Evolutionary conservation across 1,284 basidiomycete genomes (phyloP), one percentile per base, ranked within the genome.

Genomic region (Austropuccinia psidii): DNA sequence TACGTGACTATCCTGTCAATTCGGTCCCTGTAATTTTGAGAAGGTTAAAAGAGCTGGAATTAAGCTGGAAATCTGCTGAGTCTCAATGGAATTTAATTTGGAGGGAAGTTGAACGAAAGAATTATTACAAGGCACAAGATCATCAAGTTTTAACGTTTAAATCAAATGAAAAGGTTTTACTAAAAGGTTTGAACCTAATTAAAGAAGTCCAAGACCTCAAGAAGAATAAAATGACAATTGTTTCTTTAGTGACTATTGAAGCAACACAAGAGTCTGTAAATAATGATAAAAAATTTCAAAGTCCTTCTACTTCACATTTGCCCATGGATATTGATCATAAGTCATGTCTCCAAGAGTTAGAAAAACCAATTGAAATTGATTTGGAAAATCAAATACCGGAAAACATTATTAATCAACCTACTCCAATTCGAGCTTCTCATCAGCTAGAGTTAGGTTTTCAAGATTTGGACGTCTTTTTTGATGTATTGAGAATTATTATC

Each of bases 41-140:
- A 19, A 33, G 70, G 37, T 27, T 73, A 13, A 73, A 73, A 39
- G 70, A 73, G 43, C 15, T 64, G n/a, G 70, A 73, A 33, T 33
- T 73, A 33, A 65, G 39, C 35, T 73, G 70, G 70, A 73, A 73
- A 52, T 73, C 70, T 7, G 70, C 70, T 57, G 70, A 73, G 47
- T 52, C 31, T 24, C 70, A 73, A 47, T 73, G 70, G 70, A 73
- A 73, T 33, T n/a, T 65, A 27, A 57, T 73, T 43, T 73, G 70
- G 70, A 73, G 70, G 57, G 70, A 73, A 41, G 70, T 73, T 13
- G 70, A 73, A 55, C 43, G 61, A 35, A 73, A 73, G 29, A 73
- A 73, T 47, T 73, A 73, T 29, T 73, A 73, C 49, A 64, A 65
- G 39, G 70, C 70, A 19, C 70, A 73, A 41, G 70, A 73, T 73